Conservation (phyloP, 2,329 filamentous ascomycete species). For the Orbilia ellipsospora region DNA sequence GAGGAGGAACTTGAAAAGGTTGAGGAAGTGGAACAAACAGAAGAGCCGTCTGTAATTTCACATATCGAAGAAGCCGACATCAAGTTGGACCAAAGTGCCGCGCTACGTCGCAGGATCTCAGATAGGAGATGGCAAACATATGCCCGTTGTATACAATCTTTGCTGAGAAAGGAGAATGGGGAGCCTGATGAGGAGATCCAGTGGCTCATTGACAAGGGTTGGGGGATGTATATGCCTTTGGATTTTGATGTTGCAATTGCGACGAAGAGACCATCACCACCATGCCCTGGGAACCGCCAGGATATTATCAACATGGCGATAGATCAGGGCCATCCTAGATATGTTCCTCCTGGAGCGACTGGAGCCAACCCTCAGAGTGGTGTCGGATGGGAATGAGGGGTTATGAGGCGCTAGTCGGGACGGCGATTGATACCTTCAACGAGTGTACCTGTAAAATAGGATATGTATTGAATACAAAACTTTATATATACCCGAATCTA, state of each 20-base stretch:
- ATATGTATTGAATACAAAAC: too few relatives aligned
- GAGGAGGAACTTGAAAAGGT: neutral
- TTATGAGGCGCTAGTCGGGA: too few relatives aligned
- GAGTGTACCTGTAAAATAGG: too few relatives aligned
- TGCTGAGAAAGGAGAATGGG: slow-evolving; percentile 1
- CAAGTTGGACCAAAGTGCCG: neutral
- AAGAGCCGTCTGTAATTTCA: too few relatives aligned
- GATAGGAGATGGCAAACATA: slow-evolving; percentile 8
- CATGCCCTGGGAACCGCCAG: slow-evolving; percentile 12
- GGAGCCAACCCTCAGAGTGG: slow-evolving; percentile 44
- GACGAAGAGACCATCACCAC: neutral
- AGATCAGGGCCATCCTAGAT: slow-evolving; percentile 13
- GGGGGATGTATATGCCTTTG: slow-evolving; percentile 20
- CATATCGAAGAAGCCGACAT: neutral
- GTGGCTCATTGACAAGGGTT: slow-evolving; percentile 5
- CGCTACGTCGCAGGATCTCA: neutral
- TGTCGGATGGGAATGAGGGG: neutral
- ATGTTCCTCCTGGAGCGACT: slow-evolving; percentile 12
- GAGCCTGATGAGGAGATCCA: slow-evolving; percentile 15
- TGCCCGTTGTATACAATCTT: slow-evolving; percentile 11
- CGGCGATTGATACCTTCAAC: too few relatives aligned
- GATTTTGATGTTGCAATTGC: slow-evolving; percentile 24
- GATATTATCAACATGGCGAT: slow-evolving; percentile 28
- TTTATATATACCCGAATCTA: too few relatives aligned
- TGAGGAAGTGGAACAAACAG: too few relatives aligned